These are phyloP conservation scores for Escovopsis sp. DNA, from an alignment of 2,329 filamentous ascomycete genomes.

Conservation along the genomic window DNA sequence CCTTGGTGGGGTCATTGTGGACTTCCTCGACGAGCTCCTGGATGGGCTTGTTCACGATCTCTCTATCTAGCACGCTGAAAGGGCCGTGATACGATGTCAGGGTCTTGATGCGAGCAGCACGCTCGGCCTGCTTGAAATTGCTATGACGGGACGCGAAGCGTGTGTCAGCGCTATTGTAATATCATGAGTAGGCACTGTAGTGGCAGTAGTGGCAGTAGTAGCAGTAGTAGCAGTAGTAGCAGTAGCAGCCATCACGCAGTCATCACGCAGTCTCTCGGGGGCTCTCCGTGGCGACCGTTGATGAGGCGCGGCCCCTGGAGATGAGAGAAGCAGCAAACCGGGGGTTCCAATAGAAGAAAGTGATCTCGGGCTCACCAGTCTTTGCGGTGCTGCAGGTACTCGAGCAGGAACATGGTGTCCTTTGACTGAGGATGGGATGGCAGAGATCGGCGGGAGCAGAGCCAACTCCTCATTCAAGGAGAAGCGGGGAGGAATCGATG, in stretches of 20 bases:
- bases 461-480: not conserved
- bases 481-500: too few relatives aligned
- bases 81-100: conserved; percentile 52
- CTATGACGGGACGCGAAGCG: conserved; percentile 26
- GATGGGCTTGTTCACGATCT: conserved; percentile 59
- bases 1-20: conserved; percentile 49
- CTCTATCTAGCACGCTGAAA: conserved; percentile 48
- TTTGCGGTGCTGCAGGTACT: conserved; percentile 54
- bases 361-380: conserved; percentile 40
- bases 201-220: not conserved
- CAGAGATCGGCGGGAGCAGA: not conserved
- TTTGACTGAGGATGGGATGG: not conserved
- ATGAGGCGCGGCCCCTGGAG: too few relatives aligned
- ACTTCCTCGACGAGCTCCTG: conserved; percentile 65
- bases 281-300: too few relatives aligned
- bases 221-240: not conserved
- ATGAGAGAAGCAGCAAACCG: too few relatives aligned
- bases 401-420: conserved; percentile 26
- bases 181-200: not conserved
- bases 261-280: too few relatives aligned
- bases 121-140: conserved; percentile 65
- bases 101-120: conserved; percentile 50
- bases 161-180: conserved; percentile 13
- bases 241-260: not conserved
- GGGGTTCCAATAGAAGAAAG: not conserved